A percentile compares a stretch with the other conserved stretches of the same genome.
Evolutionary conservation across 768 basidiomycete species (phyloP).

Genomic region (Tricholoma hemisulphureum): DNA sequence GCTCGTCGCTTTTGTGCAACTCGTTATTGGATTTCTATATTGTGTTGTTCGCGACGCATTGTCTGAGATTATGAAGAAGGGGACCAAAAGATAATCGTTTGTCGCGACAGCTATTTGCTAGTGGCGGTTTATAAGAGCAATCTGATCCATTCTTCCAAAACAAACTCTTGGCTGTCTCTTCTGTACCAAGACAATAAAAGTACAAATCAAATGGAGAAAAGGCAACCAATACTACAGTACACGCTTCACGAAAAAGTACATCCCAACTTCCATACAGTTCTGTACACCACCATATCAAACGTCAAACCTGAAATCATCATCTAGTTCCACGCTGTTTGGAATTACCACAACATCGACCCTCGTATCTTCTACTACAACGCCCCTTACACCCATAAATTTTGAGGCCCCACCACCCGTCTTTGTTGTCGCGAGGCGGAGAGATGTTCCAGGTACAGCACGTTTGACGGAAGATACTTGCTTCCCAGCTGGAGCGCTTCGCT

Average conservation of each 20-base stretch:
- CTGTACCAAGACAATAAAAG: no score
- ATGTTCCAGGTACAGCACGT: background rate
- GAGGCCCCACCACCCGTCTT: background rate
- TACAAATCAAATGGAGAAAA: background rate
- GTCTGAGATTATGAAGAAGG: no score
- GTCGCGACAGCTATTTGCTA: no score
- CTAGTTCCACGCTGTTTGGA: background rate
- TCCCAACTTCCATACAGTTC: background rate
- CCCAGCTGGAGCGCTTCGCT: background rate
- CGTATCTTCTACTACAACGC: background rate
- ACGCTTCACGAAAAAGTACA: background rate
- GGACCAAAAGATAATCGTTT: no score
- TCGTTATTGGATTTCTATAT: no score
- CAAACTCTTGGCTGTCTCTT: no score
- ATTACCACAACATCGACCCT: background rate
- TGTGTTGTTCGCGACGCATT: no score
- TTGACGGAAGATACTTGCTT: background rate
- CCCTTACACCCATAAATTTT: background rate
- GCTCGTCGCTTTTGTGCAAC: no score
- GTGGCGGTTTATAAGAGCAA: no score
- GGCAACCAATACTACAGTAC: background rate
- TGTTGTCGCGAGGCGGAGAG: background rate
- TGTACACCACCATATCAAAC: constrained; percentile 1
- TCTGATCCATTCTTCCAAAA: no score
- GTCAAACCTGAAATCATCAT: constrained; percentile 6